Evolutionary conservation across 2,329 filamentous ascomycete genomes (phyloP).

Genomic region (Alternaria ventricosa): DNA sequence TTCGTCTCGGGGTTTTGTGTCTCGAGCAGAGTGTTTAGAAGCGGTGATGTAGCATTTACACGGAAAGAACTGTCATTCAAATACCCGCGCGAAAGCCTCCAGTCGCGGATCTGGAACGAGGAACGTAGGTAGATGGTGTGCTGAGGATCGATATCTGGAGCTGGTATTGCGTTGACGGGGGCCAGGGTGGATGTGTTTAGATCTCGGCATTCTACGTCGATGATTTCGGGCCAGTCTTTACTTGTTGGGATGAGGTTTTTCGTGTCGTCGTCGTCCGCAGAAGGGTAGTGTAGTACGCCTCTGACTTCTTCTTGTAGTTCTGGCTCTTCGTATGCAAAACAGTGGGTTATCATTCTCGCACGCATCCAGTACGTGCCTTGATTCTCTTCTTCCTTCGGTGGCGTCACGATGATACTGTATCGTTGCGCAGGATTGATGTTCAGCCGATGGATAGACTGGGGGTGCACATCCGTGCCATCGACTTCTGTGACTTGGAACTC

Average conservation of each 20-base stretch:
- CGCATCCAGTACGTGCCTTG: slow-evolving; percentile 54
- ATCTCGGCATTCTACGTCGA: slow-evolving; percentile 60
- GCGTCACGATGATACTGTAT: slow-evolving; percentile 68
- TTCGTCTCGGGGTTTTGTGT: slow-evolving; percentile 49
- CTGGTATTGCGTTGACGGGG: slow-evolving; percentile 53
- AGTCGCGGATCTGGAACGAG: slow-evolving; percentile 66
- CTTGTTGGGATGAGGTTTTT: slow-evolving; percentile 44
- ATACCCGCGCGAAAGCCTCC: slow-evolving; percentile 64
- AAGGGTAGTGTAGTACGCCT: slow-evolving; percentile 58
- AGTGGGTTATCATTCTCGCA: slow-evolving; percentile 66
- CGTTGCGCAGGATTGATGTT: slow-evolving; percentile 72
- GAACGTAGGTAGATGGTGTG: slow-evolving; percentile 60
- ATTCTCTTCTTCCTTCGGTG: slow-evolving; percentile 49
- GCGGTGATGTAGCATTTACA: slow-evolving; percentile 56
- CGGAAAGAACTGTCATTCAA: slow-evolving; percentile 65
- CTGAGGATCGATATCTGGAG: slow-evolving; percentile 58
- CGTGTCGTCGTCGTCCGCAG: background rate
- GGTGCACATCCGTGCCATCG: slow-evolving; percentile 60
- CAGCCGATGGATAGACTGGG: slow-evolving; percentile 52
- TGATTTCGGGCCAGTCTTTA: slow-evolving; percentile 58
- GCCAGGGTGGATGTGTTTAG: slow-evolving; percentile 56
- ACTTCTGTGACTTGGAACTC: slow-evolving; percentile 48
- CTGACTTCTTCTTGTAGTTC: slow-evolving; percentile 56
- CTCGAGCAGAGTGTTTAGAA: slow-evolving; percentile 60
- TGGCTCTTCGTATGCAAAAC: slow-evolving; percentile 62